Evolutionary conservation across 1,284 basidiomycete genomes (phyloP).

Genomic region (Pseudozyma flocculosa): DNA sequence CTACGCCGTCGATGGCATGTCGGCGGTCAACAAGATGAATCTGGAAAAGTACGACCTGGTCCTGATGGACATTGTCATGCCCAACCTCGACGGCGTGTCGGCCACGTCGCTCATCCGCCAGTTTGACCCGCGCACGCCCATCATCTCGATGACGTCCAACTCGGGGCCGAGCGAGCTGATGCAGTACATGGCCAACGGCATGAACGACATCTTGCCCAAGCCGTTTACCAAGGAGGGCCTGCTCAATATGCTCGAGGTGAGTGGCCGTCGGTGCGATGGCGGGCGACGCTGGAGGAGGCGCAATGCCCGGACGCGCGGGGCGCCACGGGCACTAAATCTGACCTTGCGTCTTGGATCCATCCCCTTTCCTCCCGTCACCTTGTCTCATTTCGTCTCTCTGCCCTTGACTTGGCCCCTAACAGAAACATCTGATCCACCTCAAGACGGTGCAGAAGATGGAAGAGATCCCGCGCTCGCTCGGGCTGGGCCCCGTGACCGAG

Average conservation of each 20-base stretch:
- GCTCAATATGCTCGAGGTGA: slow-evolving; percentile 83
- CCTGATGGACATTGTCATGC: slow-evolving; percentile 82
- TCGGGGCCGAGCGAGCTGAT: slow-evolving; percentile 86
- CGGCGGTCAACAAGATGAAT: slow-evolving; percentile 94
- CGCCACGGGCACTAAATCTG: too few species aligned
- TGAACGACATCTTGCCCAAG: slow-evolving; percentile 97
- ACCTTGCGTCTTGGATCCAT: too few species aligned
- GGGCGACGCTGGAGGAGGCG: too few species aligned
- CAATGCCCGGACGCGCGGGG: too few species aligned
- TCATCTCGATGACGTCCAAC: slow-evolving; percentile 95
- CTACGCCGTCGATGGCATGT: slow-evolving; percentile 87
- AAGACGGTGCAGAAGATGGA: slow-evolving; percentile 72
- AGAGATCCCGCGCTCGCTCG: slow-evolving; percentile 27
- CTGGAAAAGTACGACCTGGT: slow-evolving; percentile 90
- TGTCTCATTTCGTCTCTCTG: too few species aligned
- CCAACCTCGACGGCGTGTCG: slow-evolving; percentile 77
- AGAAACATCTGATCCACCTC: slow-evolving; percentile 88
- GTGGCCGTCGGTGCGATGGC: background rate
- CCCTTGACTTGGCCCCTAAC: background rate
- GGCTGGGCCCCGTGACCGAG: slow-evolving; percentile 16
- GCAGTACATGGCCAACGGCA: slow-evolving; percentile 84
- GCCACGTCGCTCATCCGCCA: slow-evolving; percentile 90
- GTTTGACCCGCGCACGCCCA: slow-evolving; percentile 90
- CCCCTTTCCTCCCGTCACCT: too few species aligned
- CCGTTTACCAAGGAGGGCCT: slow-evolving; percentile 91